Percentiles rank a stretch among this genome's conserved stretches.
Conservation (phyloP, 108 stramenopile genomes). For the Fistulifera pelliculosa region DNA sequence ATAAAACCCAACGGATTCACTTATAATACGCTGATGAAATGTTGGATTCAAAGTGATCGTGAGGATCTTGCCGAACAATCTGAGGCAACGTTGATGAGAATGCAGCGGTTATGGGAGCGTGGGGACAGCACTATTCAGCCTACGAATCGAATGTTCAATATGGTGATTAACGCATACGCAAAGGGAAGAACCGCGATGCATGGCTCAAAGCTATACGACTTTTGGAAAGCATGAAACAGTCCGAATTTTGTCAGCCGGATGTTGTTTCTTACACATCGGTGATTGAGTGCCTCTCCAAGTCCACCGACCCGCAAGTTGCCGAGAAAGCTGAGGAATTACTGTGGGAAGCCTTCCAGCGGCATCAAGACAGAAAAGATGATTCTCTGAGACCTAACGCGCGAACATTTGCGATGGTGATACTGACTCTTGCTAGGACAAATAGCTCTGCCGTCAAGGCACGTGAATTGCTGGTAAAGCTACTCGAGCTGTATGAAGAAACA, state of each 20-base stretch:
- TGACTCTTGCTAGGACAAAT: conserved; percentile 12
- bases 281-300: conserved; percentile 31
- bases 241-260: conserved; percentile 22
- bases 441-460: conserved; percentile 14
- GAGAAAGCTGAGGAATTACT: conserved; percentile 20
- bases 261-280: conserved; percentile 37
- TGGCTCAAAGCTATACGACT: conserved; percentile 13
- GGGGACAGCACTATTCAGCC: conserved; percentile 17
- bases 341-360: conserved; percentile 15
- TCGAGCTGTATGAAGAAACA: conserved; percentile 28
- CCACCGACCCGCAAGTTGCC: conserved; percentile 20
- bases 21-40: conserved; percentile 27
- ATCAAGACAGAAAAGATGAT: conserved; percentile 19
- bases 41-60: conserved; percentile 21
- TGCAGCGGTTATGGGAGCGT: conserved; percentile 17
- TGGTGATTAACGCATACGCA: conserved; percentile 36
- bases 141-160: conserved; percentile 24
- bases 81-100: conserved; percentile 15
- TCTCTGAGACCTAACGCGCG: conserved; percentile 30
- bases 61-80: conserved; percentile 13
- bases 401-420: conserved; percentile 36
- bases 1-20: conserved; percentile 32
- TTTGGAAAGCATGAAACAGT: conserved; percentile 20
- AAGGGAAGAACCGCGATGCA: conserved; percentile 14
- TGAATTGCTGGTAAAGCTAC: conserved; percentile 23